These are phyloP conservation scores for Daldinia concentrica DNA, from an alignment of 495 filamentous ascomycete species.

Conservation along the genomic window DNA sequence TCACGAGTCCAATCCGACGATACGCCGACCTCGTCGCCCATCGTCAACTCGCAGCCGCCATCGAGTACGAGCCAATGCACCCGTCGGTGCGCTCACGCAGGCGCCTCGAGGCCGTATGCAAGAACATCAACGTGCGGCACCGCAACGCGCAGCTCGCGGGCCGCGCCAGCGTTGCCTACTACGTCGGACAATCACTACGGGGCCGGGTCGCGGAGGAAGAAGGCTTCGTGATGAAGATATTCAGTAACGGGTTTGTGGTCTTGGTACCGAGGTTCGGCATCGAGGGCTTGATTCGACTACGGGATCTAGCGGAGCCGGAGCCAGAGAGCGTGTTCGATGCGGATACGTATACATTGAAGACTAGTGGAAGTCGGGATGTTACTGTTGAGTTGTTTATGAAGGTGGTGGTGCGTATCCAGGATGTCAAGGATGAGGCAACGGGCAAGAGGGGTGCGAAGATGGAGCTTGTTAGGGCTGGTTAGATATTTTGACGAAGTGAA, in stretches of 20 bases:
- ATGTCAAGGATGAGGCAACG: conserved; percentile 90
- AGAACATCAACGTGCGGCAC: conserved; percentile 97
- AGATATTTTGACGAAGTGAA: neutral
- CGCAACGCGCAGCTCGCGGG: conserved; percentile 96
- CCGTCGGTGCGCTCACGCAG: conserved; percentile 77
- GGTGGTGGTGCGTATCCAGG: conserved; percentile 85
- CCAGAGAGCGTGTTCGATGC: conserved; percentile 82
- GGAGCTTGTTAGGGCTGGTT: conserved; percentile 60
- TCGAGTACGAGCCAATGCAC: conserved; percentile 86
- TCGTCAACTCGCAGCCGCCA: conserved; percentile 92
- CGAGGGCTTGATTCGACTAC: conserved; percentile 85
- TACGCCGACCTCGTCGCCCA: conserved; percentile 96
- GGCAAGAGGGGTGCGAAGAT: conserved; percentile 91
- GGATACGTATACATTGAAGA: conserved; percentile 78
- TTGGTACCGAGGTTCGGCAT: conserved; percentile 96
- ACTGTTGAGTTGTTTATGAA: conserved; percentile 87
- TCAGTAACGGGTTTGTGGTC: conserved; percentile 95
- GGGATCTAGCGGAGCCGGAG: conserved; percentile 80
- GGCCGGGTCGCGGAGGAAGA: conserved; percentile 84
- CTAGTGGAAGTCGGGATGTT: conserved; percentile 62
- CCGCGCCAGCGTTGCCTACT: conserved; percentile 92
- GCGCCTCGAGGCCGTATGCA: conserved; percentile 91
- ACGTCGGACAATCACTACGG: conserved; percentile 94
- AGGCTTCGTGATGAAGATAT: conserved; percentile 95
- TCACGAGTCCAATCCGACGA: conserved; percentile 94